Evolutionary conservation across 2,329 filamentous ascomycete genomes (phyloP), one percentile per base, ranked within the genome.

Genomic region (Ceratocystis albifundus): DNA sequence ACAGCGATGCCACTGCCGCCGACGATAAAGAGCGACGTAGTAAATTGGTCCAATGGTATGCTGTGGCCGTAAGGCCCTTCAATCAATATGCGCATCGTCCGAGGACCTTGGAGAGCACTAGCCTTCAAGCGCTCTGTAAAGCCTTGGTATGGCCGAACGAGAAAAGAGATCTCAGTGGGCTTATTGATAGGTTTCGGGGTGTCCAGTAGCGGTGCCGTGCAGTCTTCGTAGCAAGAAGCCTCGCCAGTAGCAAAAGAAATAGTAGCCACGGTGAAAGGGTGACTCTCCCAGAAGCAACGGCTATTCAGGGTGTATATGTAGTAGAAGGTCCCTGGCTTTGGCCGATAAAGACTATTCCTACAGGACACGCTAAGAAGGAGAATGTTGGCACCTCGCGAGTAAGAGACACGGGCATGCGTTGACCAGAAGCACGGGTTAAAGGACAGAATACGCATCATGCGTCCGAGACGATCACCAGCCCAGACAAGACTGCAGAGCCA

Each of bases 401-500:
- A 80, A 0, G 73, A 72, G 1, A 74, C 74, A 0, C 70, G 66
- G 0, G 74, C 76, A 30, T 70, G 70, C 0, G 74, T 76, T 1
- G 73, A 71, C 75, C 76, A 78, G 45, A 67, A 71, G 1, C 72
- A 71, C 20, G 66, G 62, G 69, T 78, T 79, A 70, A 79, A 78
- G 1, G 73, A 71, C 3, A 77, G 48, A 22, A 78, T 75, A 0
- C 81, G 78, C 0, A 75, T 64, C 3, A 78, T 67, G 0, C 83
- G 78, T 0, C 81, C 66, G 6, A 78, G 62, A 1, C 82, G 77
- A 65, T 84, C 82, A 0, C 77, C 70, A 0, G 75, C 62, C 82
- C 82, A 84, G 32, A 84, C 75, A 10, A 73, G 72, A 2, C 77
- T 72, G 2, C 79, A 79, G 0, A 78, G 73, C 77, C 80, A 84